phyloP scores from a whole-genome alignment of 352 stramenopile genomes.

The Phytophthora litchii region DNA sequence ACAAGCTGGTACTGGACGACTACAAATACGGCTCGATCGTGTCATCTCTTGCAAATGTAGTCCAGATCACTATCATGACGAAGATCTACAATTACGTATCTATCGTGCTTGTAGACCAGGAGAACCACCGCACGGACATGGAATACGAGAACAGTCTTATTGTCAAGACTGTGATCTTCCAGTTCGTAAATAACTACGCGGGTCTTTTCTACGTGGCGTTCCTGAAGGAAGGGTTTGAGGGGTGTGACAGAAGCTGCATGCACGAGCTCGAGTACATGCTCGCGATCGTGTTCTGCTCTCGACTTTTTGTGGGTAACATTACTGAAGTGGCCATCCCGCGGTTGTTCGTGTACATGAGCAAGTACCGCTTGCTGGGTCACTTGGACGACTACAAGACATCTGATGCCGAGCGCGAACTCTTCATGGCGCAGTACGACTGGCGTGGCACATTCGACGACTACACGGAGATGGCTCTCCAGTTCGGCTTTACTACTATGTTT shows the following conservation, averaged over 20 bases:
- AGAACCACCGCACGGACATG: constrained; percentile 93
- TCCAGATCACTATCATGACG: constrained; percentile 91
- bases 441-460: constrained; percentile 93
- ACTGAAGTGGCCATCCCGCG: constrained; percentile 77
- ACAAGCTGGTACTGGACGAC: constrained; percentile 63
- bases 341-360: constrained; percentile 75
- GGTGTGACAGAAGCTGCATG: constrained; percentile 80
- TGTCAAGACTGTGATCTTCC: constrained; percentile 95
- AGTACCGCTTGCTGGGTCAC: constrained; percentile 65
- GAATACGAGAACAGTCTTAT: constrained; percentile 93
- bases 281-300: constrained; percentile 92
- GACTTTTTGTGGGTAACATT: constrained; percentile 82
- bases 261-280: constrained; percentile 91
- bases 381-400: constrained; percentile 57
- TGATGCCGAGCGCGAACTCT: constrained; percentile 71
- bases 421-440: constrained; percentile 86
- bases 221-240: constrained; percentile 85
- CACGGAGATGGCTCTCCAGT: constrained; percentile 92
- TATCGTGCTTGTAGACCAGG: constrained; percentile 90
- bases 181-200: constrained; percentile 97
- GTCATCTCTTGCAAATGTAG: constrained; percentile 72
- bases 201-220: constrained; percentile 94
- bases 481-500: constrained; percentile 91
- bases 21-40: constrained; percentile 77
- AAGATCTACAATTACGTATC: constrained; percentile 92